These are phyloP conservation scores for Zygosaccharomyces siamensis DNA, from an alignment of 805 yeast species.

Conservation along the genomic window DNA sequence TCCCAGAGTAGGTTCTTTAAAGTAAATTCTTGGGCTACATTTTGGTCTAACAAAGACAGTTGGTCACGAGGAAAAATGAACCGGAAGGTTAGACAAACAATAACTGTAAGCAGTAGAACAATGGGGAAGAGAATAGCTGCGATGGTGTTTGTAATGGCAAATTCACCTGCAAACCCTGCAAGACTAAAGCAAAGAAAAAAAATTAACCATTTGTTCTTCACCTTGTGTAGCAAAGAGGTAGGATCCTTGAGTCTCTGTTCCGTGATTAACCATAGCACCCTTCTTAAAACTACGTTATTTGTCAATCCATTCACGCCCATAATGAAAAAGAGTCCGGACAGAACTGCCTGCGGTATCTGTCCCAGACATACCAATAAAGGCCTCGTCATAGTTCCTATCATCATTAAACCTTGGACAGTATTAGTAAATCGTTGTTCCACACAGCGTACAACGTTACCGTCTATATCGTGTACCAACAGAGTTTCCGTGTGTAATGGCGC, in stretches of 20 bases:
- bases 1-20: slow-evolving; percentile 40
- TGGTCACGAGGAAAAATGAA: slow-evolving; percentile 57
- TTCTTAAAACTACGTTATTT: slow-evolving; percentile 57
- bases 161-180: slow-evolving; percentile 71
- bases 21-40: slow-evolving; percentile 54
- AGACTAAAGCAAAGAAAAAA: slow-evolving; percentile 55
- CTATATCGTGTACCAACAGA: slow-evolving; percentile 44
- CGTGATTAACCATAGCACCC: slow-evolving; percentile 57
- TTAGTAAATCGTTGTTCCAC: slow-evolving; percentile 91
- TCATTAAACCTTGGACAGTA: slow-evolving; percentile 75
- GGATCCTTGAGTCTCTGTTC: slow-evolving; percentile 44
- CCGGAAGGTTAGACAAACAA: slow-evolving; percentile 60
- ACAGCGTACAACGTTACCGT: slow-evolving; percentile 44
- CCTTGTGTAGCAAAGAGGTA: slow-evolving; percentile 31
- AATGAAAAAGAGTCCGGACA: slow-evolving; percentile 87
- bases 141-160: slow-evolving; percentile 75
- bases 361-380: slow-evolving; percentile 81
- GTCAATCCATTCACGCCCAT: slow-evolving; percentile 85
- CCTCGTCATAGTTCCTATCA: slow-evolving; percentile 81
- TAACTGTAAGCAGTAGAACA: slow-evolving; percentile 62
- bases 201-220: slow-evolving; percentile 39
- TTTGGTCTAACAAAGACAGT: slow-evolving; percentile 58
- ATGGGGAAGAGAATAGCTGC: slow-evolving; percentile 96
- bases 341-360: slow-evolving; percentile 84
- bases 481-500: slow-evolving; percentile 91